Conservation (phyloP, 805 yeast species). For the Wickerhamomyces subpelliculosus region DNA sequence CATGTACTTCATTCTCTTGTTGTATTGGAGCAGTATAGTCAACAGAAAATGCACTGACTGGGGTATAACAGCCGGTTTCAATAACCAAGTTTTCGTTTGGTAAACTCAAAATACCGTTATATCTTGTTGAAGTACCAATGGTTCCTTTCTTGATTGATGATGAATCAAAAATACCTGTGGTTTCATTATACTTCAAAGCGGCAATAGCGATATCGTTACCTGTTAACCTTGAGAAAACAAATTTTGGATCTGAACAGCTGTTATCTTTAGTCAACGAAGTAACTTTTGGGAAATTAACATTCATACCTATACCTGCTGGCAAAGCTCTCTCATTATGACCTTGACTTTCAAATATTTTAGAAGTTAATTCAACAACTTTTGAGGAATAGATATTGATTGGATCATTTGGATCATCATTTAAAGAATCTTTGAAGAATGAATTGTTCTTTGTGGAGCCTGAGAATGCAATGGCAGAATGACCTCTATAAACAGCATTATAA, state of each 20-base stretch:
- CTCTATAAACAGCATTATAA: conserved; percentile 40
- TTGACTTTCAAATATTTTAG: conserved; percentile 29
- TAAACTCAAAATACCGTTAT: conserved; percentile 38
- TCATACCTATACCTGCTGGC: conserved; percentile 39
- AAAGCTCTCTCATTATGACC: conserved; percentile 31
- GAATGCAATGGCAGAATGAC: conserved; percentile 42
- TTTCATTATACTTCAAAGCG: conserved; percentile 25
- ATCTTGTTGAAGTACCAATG: conserved; percentile 18
- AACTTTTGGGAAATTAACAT: conserved; percentile 43
- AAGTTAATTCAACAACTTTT: conserved; percentile 32
- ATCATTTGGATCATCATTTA: conserved; percentile 32
- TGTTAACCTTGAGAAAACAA: conserved; percentile 37
- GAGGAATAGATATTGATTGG: conserved; percentile 40
- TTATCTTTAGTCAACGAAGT: conserved; percentile 27
- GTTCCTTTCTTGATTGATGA: conserved; percentile 24
- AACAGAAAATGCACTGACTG: conserved; percentile 41
- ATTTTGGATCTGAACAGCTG: conserved; percentile 36
- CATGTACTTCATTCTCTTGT: conserved; percentile 11
- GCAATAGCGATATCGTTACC: conserved; percentile 24
- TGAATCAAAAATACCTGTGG: conserved; percentile 17
- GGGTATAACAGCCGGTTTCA: conserved; percentile 29
- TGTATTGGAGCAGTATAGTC: conserved; percentile 27
- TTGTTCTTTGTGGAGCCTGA: conserved; percentile 45
- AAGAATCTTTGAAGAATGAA: conserved; percentile 34
- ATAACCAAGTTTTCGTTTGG: conserved; percentile 34